These are phyloP conservation scores for Globisporangium radiosum DNA, from an alignment of 352 stramenopile species.

Conservation along the genomic window DNA sequence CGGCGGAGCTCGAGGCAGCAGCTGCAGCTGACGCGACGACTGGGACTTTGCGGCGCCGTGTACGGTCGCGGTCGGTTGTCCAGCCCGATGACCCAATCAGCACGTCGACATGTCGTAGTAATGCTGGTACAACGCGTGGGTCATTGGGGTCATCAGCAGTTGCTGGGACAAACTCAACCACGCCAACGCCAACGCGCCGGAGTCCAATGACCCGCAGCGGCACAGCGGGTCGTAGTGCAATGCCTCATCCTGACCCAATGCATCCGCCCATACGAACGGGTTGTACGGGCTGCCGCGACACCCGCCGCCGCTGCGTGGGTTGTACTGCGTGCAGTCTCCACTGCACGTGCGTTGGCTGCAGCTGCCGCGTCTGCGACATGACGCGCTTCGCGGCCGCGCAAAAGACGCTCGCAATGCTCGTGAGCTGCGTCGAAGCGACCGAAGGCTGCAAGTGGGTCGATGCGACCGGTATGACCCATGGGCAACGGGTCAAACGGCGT, in stretches of 20 bases:
- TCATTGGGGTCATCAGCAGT: no score
- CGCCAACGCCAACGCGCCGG: not conserved
- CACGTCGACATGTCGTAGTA: no score
- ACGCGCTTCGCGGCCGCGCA: slow-evolving; percentile 45
- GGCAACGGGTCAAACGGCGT: slow-evolving; percentile 3
- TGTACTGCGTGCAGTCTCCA: slow-evolving; percentile 64
- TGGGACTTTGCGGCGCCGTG: not conserved
- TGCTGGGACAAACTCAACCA: no score
- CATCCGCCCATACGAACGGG: slow-evolving; percentile 38
- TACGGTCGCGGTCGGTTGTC: slow-evolving; percentile 8
- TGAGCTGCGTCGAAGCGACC: slow-evolving; percentile 48
- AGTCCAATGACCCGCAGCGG: not conserved
- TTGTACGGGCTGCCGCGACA: slow-evolving; percentile 56
- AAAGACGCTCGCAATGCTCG: slow-evolving; percentile 47
- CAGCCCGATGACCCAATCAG: not conserved
- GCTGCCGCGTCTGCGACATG: slow-evolving; percentile 70
- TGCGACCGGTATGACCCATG: not conserved
- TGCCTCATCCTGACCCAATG: slow-evolving; percentile 1
- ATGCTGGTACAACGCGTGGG: no score
- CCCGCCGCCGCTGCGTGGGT: slow-evolving; percentile 49
- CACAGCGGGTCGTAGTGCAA: slow-evolving; percentile 7
- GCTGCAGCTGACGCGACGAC: not conserved
- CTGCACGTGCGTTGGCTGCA: slow-evolving; percentile 62
- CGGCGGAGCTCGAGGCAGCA: not conserved
- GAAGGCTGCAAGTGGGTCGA: slow-evolving; percentile 57